phyloP scores from a whole-genome alignment of 2,329 filamentous ascomycete genomes.

The Apiospora koreana region DNA sequence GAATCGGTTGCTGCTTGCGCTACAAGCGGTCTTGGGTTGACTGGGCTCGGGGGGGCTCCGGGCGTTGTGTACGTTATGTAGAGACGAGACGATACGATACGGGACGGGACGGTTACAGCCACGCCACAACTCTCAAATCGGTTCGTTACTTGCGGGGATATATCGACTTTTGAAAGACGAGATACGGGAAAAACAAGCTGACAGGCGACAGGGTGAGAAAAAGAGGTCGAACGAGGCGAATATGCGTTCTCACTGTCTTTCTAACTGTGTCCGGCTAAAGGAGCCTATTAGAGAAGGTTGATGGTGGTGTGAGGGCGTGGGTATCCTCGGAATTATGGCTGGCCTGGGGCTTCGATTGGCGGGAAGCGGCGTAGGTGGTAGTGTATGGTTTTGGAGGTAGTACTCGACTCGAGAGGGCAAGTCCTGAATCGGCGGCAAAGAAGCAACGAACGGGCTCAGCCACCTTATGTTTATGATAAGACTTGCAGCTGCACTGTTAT shows the following conservation, averaged over 20 bases:
- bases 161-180: neutral
- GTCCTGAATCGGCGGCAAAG: conserved; percentile 7
- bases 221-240: neutral
- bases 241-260: neutral
- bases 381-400: neutral
- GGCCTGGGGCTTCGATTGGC: neutral
- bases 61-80: neutral
- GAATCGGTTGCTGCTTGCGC: neutral
- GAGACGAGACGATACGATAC: too few relatives aligned
- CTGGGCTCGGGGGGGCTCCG: neutral
- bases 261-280: neutral
- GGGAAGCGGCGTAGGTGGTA: neutral
- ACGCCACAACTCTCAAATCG: neutral
- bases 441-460: conserved; percentile 5
- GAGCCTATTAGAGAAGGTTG: conserved; percentile 2
- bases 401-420: conserved; percentile 2
- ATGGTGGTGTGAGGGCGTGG: conserved; percentile 7
- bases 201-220: too few relatives aligned
- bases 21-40: neutral
- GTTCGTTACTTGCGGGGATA: neutral
- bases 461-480: neutral
- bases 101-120: neutral
- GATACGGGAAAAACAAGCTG: neutral
- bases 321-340: neutral
- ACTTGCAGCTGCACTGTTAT: neutral